Percentiles rank a stretch among this genome's conserved stretches.
Evolutionary conservation across 2,329 filamentous ascomycete species (phyloP).

Genomic region (Trichoderma endophyticum): DNA sequence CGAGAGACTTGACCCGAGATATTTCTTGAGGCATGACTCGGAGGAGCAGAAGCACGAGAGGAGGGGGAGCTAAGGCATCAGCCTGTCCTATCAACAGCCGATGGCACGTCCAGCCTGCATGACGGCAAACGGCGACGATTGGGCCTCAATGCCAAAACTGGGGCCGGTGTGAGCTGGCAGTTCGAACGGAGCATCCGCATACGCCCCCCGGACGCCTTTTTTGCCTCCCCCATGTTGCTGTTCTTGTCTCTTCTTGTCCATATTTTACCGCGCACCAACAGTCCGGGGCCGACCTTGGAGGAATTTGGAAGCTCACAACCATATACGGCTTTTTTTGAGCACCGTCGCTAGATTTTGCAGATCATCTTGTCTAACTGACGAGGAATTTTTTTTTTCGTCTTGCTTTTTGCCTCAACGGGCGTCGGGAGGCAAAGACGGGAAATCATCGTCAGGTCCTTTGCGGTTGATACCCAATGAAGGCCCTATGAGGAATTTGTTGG

Average conservation of each 20-base stretch:
- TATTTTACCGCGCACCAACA: not conserved
- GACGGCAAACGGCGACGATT: conserved; percentile 16
- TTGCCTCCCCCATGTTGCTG: not conserved
- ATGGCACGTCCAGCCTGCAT: conserved; percentile 13
- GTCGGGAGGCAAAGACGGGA: not conserved
- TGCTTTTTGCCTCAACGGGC: not conserved
- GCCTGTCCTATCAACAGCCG: not conserved
- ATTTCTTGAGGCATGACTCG: not conserved
- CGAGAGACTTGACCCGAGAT: not conserved
- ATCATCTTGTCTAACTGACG: not conserved
- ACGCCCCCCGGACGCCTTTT: not conserved
- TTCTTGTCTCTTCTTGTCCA: not conserved
- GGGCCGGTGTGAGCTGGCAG: conserved; percentile 17
- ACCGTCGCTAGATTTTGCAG: not conserved
- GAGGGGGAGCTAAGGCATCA: not conserved
- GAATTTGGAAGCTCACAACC: not conserved
- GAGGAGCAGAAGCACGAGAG: conserved; percentile 1
- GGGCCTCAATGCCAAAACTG: conserved; percentile 15
- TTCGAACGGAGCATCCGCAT: conserved; percentile 9
- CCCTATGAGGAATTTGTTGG: not conserved
- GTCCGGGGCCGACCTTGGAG: not conserved
- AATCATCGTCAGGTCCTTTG: not conserved
- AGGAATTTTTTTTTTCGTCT: not conserved
- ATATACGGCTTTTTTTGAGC: not conserved
- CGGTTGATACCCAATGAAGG: conserved; percentile 15